Evolutionary conservation across 164 flowering plant genomes (phyloP).

Genomic region (Santalum album): DNA sequence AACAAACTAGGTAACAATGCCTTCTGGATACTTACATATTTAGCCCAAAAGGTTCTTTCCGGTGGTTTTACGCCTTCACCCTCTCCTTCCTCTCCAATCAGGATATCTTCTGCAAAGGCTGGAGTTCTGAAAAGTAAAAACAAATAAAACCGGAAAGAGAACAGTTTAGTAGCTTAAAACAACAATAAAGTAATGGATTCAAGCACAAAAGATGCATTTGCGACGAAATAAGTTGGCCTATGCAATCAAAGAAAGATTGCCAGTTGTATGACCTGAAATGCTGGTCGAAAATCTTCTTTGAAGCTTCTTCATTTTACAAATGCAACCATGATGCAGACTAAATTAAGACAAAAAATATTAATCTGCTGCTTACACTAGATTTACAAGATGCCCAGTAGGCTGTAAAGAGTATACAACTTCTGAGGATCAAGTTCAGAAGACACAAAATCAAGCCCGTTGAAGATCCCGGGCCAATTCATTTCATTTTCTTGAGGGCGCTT

Average conservation of each 20-base stretch:
- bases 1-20: too few species aligned
- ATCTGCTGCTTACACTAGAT: too few species aligned
- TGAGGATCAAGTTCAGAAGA: not conserved
- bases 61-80: conserved; percentile 62
- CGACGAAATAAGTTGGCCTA: too few species aligned
- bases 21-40: conserved; percentile 61
- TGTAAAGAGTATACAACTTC: too few species aligned
- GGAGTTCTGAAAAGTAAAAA: conserved; percentile 53
- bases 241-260: too few species aligned
- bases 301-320: too few species aligned
- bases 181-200: not conserved
- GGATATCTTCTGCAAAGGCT: conserved; percentile 57
- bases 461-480: conserved; percentile 67
- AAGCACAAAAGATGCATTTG: too few species aligned
- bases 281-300: not conserved
- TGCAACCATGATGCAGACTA: too few species aligned
- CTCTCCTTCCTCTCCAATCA: conserved; percentile 53
- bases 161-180: not conserved
- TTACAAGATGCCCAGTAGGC: too few species aligned
- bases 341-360: too few species aligned
- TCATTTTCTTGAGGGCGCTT: too few species aligned
- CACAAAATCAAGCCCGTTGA: conserved; percentile 57
- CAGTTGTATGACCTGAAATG: not conserved
- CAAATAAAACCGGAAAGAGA: not conserved
- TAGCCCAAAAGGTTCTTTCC: conserved; percentile 93